Conservation (phyloP, 805 yeast genomes). For the Blastobotrys terrestris region DNA sequence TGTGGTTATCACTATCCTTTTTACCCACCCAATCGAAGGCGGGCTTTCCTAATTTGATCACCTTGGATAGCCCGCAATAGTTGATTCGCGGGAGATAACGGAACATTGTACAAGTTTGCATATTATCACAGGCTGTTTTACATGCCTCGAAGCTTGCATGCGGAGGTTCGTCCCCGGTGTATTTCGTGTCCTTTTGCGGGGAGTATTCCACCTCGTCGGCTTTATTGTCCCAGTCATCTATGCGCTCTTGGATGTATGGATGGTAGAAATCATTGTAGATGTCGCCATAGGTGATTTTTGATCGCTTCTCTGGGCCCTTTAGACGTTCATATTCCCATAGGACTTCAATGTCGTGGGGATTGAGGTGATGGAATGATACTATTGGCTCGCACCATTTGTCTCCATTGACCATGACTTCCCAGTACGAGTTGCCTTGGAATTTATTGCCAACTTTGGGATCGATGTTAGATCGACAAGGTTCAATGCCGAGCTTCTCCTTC, state of each 20-base stretch:
- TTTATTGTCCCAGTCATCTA: slow-evolving; percentile 18
- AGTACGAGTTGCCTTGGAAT: slow-evolving; percentile 30
- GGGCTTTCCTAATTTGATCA: slow-evolving; percentile 27
- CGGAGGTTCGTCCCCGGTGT: slow-evolving; percentile 9
- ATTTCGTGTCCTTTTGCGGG: slow-evolving; percentile 2
- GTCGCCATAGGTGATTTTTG: slow-evolving; percentile 15
- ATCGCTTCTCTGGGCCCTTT: slow-evolving; percentile 13
- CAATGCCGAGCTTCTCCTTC: slow-evolving; percentile 14
- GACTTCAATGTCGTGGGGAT: slow-evolving; percentile 5
- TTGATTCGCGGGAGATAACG: slow-evolving; percentile 23
- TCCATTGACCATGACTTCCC: slow-evolving; percentile 8
- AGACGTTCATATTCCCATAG: slow-evolving; percentile 21
- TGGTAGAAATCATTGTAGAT: slow-evolving; percentile 18
- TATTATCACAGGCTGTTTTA: slow-evolving; percentile 15
- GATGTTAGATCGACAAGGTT: slow-evolving; percentile 13
- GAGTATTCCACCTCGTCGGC: slow-evolving; percentile 6
- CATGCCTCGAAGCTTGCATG: slow-evolving; percentile 21
- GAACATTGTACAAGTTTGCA: slow-evolving; percentile 23
- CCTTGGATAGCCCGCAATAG: slow-evolving; percentile 26
- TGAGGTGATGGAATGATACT: slow-evolving; percentile 13
- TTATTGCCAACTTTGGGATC: slow-evolving; percentile 10
- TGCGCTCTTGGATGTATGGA: slow-evolving; percentile 13
- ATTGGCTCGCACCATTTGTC: slow-evolving; percentile 28
- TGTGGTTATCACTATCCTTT: background rate
- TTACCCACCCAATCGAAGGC: slow-evolving; percentile 13